Percentiles rank a stretch among this genome's conserved stretches.
phyloP scores from a whole-genome alignment of 1,139 yeast species.

The Lodderomyces jiufengensis region DNA sequence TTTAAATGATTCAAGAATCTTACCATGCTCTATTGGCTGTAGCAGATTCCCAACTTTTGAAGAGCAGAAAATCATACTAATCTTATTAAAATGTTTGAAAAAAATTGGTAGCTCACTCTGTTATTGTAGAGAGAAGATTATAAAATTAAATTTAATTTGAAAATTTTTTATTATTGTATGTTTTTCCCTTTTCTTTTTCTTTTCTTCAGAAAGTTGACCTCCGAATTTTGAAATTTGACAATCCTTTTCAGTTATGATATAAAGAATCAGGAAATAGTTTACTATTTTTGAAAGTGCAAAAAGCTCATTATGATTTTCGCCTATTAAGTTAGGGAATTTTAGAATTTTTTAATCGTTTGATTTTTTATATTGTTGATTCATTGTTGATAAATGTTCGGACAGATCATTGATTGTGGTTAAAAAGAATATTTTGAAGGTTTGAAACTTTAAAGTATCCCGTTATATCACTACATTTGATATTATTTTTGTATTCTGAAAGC shows the following conservation, averaged over 20 bases:
- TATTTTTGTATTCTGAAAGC: not conserved
- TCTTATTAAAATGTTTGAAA: too few species aligned
- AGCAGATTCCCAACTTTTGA: too few species aligned
- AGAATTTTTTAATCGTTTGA: constrained; percentile 14
- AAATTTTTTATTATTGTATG: constrained; percentile 1
- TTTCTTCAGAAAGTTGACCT: constrained; percentile 38
- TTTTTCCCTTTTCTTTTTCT: constrained; percentile 13
- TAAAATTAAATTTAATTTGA: too few species aligned
- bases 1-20: too few species aligned
- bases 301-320: too few species aligned
- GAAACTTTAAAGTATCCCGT: constrained; percentile 54
- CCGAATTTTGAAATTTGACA: constrained; percentile 36
- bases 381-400: constrained; percentile 43
- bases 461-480: constrained; percentile 51
- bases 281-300: too few species aligned
- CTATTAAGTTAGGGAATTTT: constrained; percentile 49
- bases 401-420: constrained; percentile 44
- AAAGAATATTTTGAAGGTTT: constrained; percentile 42
- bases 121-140: too few species aligned
- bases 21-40: too few species aligned
- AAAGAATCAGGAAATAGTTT: constrained; percentile 4
- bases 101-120: too few species aligned
- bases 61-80: too few species aligned
- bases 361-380: constrained; percentile 24
- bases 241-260: constrained; percentile 16